Base-by-base conservation (phyloP, 352 stramenopile species). In the Blastocystis sp. region DNA sequence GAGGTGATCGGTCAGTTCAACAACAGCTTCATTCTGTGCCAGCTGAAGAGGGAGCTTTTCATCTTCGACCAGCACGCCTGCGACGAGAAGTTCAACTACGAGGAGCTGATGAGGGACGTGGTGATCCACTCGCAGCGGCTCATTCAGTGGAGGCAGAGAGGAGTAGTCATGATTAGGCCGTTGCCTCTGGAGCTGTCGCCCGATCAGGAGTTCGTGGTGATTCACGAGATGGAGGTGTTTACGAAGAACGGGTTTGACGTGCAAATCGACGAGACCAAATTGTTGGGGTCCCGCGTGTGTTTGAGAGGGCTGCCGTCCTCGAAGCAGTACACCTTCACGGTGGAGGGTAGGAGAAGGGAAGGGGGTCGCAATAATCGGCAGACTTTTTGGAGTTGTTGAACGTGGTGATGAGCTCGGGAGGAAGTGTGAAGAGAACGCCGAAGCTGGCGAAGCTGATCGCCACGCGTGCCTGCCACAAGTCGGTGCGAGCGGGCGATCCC, bases 1-100 rank as follows among this genome's bases (percentile, higher is more conserved):
- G 89, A 93, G 38, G 92, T 98, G 23, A 90, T 98, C 62, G 95
- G 96, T 2, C 96, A 99, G 79, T 99, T 98, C 90, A 99, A 99
- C 88, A 92, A 98, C 82, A 96, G 96, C 1, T 99, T 99, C 89
- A 97, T 98, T 62, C 94, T 98, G 48, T 88, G 91, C 41, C 92
- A 92, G 56, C 90, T 94, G 28, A 93, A 94, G 71, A 91, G 94
- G 71, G 93, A 98, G 80, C 89, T 99, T 21, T 99, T 96, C 92
- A 98, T 99, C 88, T 92, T 99, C n/a, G 96, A 98, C 91, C 96
- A 99, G 91, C 96, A 99, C 89, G 96, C 96, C 4, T 93, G 92
- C 86, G 93, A 97, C 89, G 94, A 97, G 81, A 96, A 94, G 88
- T 93, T 91, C 62, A 80, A 76, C 80, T 98, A 98, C 90, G 96